Evolutionary conservation across 176 grass and related monocot species (phyloP).

Genomic region (Eragrostis curvula): DNA sequence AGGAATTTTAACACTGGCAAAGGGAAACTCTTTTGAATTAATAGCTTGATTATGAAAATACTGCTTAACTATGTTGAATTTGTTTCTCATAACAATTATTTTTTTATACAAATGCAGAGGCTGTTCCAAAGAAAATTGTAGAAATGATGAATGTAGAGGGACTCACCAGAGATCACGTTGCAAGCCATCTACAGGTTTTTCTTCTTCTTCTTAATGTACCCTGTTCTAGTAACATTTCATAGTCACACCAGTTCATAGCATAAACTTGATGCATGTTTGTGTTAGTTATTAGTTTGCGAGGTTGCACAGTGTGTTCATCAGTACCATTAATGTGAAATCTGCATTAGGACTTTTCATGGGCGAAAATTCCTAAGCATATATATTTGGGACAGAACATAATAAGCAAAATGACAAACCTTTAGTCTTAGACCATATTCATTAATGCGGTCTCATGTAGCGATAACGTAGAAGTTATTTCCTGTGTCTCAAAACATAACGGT

Average conservation of each 20-base stretch:
- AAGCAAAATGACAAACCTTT: neutral
- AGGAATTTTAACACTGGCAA: neutral
- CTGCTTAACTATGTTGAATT: neutral
- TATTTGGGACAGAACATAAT: neutral
- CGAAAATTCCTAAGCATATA: neutral
- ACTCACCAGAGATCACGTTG: constrained; percentile 62
- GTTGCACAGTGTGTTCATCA: neutral
- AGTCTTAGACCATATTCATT: neutral
- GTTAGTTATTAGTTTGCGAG: neutral
- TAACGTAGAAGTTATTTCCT: neutral
- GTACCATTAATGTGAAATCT: neutral
- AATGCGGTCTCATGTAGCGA: neutral
- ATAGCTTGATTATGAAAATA: neutral
- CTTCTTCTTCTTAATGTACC: neutral
- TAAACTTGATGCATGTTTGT: neutral
- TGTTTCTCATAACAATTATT: neutral
- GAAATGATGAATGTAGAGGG: constrained; percentile 63
- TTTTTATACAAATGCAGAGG: constrained; percentile 48
- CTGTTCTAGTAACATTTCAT: too few relatives aligned
- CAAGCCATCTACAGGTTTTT: constrained; percentile 78
- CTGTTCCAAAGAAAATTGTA: constrained; percentile 70
- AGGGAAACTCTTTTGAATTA: neutral
- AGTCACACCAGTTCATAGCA: neutral
- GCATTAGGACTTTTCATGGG: neutral
- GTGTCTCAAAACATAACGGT: too few relatives aligned